Base-by-base conservation (phyloP, 2,329 filamentous ascomycete species). In the Fusarium bulbicola region DNA sequence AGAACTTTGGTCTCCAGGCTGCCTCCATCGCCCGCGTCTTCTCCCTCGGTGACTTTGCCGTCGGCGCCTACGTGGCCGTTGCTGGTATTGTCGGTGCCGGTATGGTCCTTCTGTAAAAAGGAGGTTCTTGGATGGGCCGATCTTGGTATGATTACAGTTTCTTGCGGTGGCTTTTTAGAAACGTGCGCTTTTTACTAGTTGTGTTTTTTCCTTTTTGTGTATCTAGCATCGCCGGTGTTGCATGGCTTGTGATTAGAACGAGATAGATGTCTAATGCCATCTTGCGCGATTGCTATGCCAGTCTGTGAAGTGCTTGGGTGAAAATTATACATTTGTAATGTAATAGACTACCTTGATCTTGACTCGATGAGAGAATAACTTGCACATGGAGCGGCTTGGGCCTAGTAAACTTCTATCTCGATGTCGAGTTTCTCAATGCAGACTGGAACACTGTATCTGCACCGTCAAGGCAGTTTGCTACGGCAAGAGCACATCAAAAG, bases 21-120 rank as follows among this genome's bases (percentile, higher is more conserved):
- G 78, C 82, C 34, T 75, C 82, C 45, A 79, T 84, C 61, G 78
- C 79, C 70, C 80, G 79, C 50, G 57, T 85, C 63, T 82, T 88
- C 75, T 80, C 82, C 56, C 59, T 88, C 45, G 87, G 86, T 56
- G 84, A 85, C 72, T 76, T 86, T 65, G 85, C 83, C 49, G 75
- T 89, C 52, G 86, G 86, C 59, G 76, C 86, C 68, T 89, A 89
- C 80, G 80, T 86, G 66, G 75, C 86, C 28, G 84, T 86, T n/a
- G 87, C 88, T 40, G 84, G 86, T 79, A 84, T 81, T 56, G 84
- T 84, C 20, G 88, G 88, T 76, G 87, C 85, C 43, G 83, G 81
- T 66, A 88, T 90, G 86, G 78, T 90, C 65, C 79, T 85, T 68
- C 78, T 90, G 81, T 90, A 88, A 85, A 74, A 56, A 39, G 24